Evolutionary conservation across 345 rosid species (phyloP).

Genomic region (Lagerstroemia speciosa): DNA sequence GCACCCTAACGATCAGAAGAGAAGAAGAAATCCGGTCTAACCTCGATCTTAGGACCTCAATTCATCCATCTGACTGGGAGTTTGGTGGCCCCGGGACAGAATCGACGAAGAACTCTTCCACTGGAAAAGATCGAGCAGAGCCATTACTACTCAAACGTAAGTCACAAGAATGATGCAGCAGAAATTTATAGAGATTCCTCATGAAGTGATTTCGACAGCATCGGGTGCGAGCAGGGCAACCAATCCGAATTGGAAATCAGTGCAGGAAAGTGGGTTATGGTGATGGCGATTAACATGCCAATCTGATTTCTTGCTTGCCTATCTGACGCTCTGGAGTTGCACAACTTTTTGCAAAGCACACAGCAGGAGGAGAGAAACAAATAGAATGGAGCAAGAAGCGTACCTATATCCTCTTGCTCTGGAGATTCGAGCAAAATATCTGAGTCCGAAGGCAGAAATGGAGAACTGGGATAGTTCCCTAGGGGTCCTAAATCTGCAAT

Average conservation of each 20-base stretch:
- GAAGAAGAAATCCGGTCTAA: slow-evolving; percentile 16
- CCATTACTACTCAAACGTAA: slow-evolving; percentile 6
- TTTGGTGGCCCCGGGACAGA: slow-evolving; percentile 70
- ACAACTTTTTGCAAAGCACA: too few species aligned
- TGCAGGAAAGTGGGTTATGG: too few species aligned
- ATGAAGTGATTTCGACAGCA: not conserved
- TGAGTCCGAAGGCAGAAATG: slow-evolving; percentile 93
- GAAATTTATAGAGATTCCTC: not conserved
- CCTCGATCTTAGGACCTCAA: slow-evolving; percentile 45
- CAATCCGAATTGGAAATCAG: too few species aligned
- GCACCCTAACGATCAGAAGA: slow-evolving; percentile 9
- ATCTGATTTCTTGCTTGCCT: not conserved
- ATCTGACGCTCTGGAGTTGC: not conserved
- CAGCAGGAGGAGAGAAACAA: not conserved
- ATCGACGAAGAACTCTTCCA: slow-evolving; percentile 86
- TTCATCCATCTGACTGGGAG: slow-evolving; percentile 77
- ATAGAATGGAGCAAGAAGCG: slow-evolving; percentile 2
- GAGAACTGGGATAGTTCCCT: slow-evolving; percentile 90
- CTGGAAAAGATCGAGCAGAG: slow-evolving; percentile 22
- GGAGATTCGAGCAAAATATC: slow-evolving; percentile 95
- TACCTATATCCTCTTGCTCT: slow-evolving; percentile 91
- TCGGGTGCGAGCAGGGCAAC: not conserved
- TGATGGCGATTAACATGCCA: not conserved
- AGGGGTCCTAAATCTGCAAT: slow-evolving; percentile 82
- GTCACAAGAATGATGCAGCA: not conserved